These are phyloP conservation scores for Fonsecaea monophora DNA, from an alignment of 2,329 filamentous ascomycete genomes.

Conservation along the genomic window DNA sequence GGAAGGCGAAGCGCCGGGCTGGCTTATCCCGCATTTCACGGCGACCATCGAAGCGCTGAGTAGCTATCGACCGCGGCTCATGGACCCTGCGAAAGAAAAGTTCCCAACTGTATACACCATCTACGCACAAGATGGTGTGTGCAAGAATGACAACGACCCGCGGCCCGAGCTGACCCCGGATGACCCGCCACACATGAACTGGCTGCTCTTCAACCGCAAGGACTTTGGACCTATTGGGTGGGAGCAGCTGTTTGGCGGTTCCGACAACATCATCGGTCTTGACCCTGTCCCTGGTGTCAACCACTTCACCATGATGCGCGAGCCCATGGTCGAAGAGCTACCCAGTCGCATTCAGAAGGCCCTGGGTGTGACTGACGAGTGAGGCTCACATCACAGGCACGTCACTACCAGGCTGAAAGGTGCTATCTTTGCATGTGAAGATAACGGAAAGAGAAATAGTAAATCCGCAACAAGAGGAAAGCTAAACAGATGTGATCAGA, in stretches of 20 bases:
- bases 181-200: slow-evolving; percentile 18
- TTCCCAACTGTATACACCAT: slow-evolving; percentile 20
- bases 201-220: slow-evolving; percentile 8
- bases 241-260: slow-evolving; percentile 16
- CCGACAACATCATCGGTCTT: slow-evolving; percentile 4
- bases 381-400: background rate
- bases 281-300: slow-evolving; percentile 9
- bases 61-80: slow-evolving; percentile 23
- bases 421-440: background rate
- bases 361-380: slow-evolving; percentile 2
- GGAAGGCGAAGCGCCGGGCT: slow-evolving; percentile 14
- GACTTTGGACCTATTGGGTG: slow-evolving; percentile 13
- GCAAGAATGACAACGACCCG: slow-evolving; percentile 12
- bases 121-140: slow-evolving; percentile 21
- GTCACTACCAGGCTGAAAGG: background rate
- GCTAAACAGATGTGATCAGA: no score
- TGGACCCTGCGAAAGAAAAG: slow-evolving; percentile 4
- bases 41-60: slow-evolving; percentile 19
- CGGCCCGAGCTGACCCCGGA: background rate
- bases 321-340: slow-evolving; percentile 1
- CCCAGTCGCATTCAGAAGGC: slow-evolving; percentile 4
- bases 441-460: no score
- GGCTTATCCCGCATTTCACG: slow-evolving; percentile 29
- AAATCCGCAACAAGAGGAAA: no score
- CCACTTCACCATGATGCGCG: slow-evolving; percentile 27